Evolutionary conservation across 176 grass and related monocot species (phyloP).

Genomic region (Carex littledalei): DNA sequence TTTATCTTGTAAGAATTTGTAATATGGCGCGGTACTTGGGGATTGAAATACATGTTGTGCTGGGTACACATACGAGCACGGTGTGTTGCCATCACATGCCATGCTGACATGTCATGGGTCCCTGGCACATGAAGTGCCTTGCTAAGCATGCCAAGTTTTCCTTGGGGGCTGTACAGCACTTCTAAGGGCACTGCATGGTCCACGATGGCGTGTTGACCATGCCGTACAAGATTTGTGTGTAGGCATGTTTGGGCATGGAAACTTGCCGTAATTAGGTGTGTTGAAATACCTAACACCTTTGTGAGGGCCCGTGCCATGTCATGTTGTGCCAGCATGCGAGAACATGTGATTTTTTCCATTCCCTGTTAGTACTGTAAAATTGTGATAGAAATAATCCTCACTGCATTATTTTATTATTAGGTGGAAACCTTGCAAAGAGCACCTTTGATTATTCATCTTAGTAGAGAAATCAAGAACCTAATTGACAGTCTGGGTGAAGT

Average conservation of each 20-base stretch:
- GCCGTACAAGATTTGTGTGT: not conserved
- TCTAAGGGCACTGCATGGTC: not conserved
- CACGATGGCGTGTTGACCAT: not conserved
- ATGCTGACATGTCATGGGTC: not conserved
- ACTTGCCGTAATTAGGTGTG: not conserved
- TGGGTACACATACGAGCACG: not conserved
- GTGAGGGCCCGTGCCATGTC: not conserved
- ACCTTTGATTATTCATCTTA: conserved; percentile 25
- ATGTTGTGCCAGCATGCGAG: not conserved
- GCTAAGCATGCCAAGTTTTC: not conserved
- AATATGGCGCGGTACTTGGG: not conserved
- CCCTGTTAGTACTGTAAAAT: not conserved
- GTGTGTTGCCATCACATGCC: not conserved
- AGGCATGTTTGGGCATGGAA: not conserved
- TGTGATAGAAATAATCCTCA: not conserved
- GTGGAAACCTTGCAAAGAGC: not conserved
- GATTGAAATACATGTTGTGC: not conserved
- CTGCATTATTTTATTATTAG: not conserved
- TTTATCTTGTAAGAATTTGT: conserved; percentile 5
- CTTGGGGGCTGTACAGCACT: not conserved
- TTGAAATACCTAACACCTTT: not conserved
- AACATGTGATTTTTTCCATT: not conserved
- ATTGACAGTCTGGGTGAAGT: conserved; percentile 42
- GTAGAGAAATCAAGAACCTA: conserved; percentile 42
- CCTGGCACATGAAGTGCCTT: not conserved